These are phyloP conservation scores for Didymella keratinophila DNA, from an alignment of 2,329 filamentous ascomycete genomes.

Conservation along the genomic window DNA sequence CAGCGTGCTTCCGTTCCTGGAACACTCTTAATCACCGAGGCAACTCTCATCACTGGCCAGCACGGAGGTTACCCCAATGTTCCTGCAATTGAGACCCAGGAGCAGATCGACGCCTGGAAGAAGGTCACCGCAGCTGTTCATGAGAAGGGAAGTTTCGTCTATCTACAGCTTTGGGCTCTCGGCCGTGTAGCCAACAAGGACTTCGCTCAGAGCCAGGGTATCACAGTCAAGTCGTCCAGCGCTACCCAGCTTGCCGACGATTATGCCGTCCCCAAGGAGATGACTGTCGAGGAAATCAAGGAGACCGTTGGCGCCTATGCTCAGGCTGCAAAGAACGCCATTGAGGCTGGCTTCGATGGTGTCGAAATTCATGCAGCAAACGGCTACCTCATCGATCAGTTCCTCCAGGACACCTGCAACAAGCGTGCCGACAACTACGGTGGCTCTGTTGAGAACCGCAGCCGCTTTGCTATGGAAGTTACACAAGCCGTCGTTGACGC, in stretches of 20 bases:
- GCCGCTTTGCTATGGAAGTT: conserved; percentile 63
- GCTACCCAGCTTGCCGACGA: conserved; percentile 48
- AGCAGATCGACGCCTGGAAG: conserved; percentile 64
- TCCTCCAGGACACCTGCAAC: conserved; percentile 67
- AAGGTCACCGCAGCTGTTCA: conserved; percentile 69
- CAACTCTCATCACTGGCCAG: conserved; percentile 59
- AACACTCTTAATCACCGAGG: conserved; percentile 67
- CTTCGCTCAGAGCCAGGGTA: conserved; percentile 47
- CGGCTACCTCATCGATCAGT: conserved; percentile 73
- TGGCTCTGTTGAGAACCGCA: conserved; percentile 61
- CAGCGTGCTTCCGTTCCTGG: conserved; percentile 62
- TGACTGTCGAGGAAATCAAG: conserved; percentile 53
- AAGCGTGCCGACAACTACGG: conserved; percentile 59
- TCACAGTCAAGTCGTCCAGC: conserved; percentile 45
- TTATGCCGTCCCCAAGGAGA: conserved; percentile 52
- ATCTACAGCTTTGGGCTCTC: conserved; percentile 67
- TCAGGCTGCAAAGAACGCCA: conserved; percentile 55
- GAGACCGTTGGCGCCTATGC: conserved; percentile 51
- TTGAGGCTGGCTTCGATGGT: conserved; percentile 66
- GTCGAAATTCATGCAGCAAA: conserved; percentile 67
- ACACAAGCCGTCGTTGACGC: conserved; percentile 59
- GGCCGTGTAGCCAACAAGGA: conserved; percentile 62
- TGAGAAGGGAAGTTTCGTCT: conserved; percentile 67
- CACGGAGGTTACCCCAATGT: conserved; percentile 60
- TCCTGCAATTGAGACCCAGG: conserved; percentile 64